These are phyloP conservation scores for Aspergillus baeticus DNA, from an alignment of 495 filamentous ascomycete genomes.

Conservation along the genomic window DNA sequence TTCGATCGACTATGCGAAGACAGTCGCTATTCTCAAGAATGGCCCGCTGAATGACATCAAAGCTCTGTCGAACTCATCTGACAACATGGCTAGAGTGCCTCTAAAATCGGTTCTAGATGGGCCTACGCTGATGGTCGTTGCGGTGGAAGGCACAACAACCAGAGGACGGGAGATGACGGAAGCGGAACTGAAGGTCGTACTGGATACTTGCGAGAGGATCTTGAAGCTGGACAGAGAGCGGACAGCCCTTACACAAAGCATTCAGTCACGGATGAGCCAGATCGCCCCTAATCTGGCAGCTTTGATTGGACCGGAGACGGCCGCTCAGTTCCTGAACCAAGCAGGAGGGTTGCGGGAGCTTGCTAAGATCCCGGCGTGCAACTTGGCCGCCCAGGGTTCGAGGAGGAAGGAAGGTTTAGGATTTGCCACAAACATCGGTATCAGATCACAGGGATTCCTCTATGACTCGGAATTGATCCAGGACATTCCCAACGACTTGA, in stretches of 20 bases:
- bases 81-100: conserved; percentile 73
- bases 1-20: conserved; percentile 93
- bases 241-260: conserved; percentile 83
- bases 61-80: conserved; percentile 59
- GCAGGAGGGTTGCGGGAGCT: conserved; percentile 85
- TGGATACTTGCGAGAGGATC: conserved; percentile 82
- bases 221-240: conserved; percentile 85
- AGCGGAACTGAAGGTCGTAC: conserved; percentile 70
- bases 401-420: conserved; percentile 81
- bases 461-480: conserved; percentile 88
- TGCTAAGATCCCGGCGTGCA: conserved; percentile 89
- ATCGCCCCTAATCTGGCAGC: conserved; percentile 95
- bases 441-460: conserved; percentile 89
- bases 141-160: conserved; percentile 90
- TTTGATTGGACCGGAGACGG: conserved; percentile 90
- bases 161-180: conserved; percentile 74
- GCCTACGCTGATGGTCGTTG: conserved; percentile 90
- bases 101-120: conserved; percentile 81
- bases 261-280: conserved; percentile 95
- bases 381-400: conserved; percentile 83
- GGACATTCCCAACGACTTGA: conserved; percentile 78
- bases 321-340: conserved; percentile 93
- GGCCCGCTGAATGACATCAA: conserved; percentile 90
- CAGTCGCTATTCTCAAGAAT: conserved; percentile 90
- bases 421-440: conserved; percentile 90